Evolutionary conservation across 805 yeast genomes (phyloP), one percentile per base, ranked within the genome.

Genomic region (Hanseniaspora thailandica): DNA sequence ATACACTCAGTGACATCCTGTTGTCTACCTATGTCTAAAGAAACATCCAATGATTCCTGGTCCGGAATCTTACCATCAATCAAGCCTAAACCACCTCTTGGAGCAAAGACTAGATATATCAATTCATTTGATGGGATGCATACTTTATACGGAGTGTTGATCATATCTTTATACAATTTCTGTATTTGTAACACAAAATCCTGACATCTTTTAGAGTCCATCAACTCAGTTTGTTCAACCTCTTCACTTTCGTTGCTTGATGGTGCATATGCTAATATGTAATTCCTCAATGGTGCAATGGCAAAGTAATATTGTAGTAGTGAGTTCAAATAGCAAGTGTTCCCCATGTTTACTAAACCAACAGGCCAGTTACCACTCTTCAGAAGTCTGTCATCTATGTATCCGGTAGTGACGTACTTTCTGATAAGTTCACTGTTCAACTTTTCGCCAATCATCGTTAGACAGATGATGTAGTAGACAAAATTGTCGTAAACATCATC

Each of bases 1-100:
- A 90, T 88, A 66, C 97, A 90, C 64, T 93, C 98, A 0, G 97
- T 88, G 19, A 93, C 97, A 70, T 93, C 98, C 65, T 93, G 98
- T 64, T 93, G 98, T 58, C 95, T 74, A 2, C 96, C 95, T 62
- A 82, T 72, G 62, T 86, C 89, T 51, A 82, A 71, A 0, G 93
- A 81, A 60, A 81, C 77, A 55, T 80, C 88, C 67, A 84, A 75
- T 61, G 83, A 87, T 57, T 81, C 85, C n/a, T 35, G 44, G 23
- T 43, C 45, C 5, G 55, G 47, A 6, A 47, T 30, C 15, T 50
- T 50, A 13, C 54, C 54, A n/a, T 49, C 45, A 30, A 45, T 23
- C 10, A 52, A 31, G 2, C 54, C 54, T 19, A 19, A 10, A 13
- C 54, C 47, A 28, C 54, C 54, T 35, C 47, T 34, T 1, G 88